Evolutionary conservation across 768 basidiomycete species (phyloP), one percentile per base, ranked within the genome.

Genomic region (Xanthoconium purpureum): DNA sequence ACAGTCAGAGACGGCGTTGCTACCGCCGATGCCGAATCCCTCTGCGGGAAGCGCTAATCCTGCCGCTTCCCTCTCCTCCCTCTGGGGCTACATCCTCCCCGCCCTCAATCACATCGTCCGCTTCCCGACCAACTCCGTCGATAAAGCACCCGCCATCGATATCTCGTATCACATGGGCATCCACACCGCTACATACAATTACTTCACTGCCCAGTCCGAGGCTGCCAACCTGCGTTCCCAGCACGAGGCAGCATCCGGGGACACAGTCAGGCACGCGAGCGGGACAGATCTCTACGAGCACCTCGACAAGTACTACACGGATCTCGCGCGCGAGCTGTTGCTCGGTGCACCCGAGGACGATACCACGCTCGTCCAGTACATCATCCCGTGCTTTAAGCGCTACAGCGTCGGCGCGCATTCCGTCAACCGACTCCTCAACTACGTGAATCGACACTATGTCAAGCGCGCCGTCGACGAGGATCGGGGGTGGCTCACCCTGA

Each of bases 141-240:
- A 75, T 59, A 88, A 86, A 67, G 83, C 86, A 7, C 88, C 89
- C 36, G 75, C 85, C 13, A 83, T 90, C 62, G 88, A 89, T 60
- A 78, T 87, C 54, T 79, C 74, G 29, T 87, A 88, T 61, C 88
- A 89, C 65, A 83, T 87, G 67, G 87, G 87, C 56, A 85, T 90
- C 39, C 87, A 90, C 70, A 88, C 88, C 18, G 86, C 88, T n/a
- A 84, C 84, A 54, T 90, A 91, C 77, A 88, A 89, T 74, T 90
- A 89, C 81, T 82, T 84, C 66, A 83, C 82, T 52, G 68, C 80
- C n/a, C 81, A 83, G 69, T 78, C 75, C 56, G 85, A 87, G 65
- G 71, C 72, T 30, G 65, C 71, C 47, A 75, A 73, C 40, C 55
- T 70, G 24, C 60, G 60, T 20, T 58, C 61, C 14, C 48, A 55